Conservation (phyloP, 2,329 filamentous ascomycete genomes). For the Aspergillus bombycis region DNA sequence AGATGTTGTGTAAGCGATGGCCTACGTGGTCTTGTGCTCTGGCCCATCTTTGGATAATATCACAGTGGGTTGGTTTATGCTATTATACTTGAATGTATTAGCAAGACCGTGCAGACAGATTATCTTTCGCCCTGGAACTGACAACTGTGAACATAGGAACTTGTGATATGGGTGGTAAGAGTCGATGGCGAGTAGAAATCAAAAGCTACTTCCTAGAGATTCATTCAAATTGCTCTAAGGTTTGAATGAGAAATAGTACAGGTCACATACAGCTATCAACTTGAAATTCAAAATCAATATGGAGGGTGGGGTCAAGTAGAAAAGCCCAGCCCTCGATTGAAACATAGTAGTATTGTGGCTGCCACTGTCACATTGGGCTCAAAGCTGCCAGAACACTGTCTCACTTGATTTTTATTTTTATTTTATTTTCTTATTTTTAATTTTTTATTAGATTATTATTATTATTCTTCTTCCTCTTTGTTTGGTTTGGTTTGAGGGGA, state of each 20-base stretch:
- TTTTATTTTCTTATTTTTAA: too few species aligned
- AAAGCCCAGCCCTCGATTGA: background rate
- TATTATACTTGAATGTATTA: background rate
- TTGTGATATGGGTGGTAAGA: too few species aligned
- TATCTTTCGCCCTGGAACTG: background rate
- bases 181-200: too few species aligned
- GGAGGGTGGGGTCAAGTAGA: background rate
- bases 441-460: too few species aligned
- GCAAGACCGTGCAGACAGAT: background rate
- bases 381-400: background rate
- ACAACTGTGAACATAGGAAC: background rate
- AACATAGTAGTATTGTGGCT: background rate
- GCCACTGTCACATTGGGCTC: background rate
- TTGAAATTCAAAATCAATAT: background rate
- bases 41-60: constrained; percentile 10
- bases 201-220: background rate
- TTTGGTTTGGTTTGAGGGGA: too few species aligned
- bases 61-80: background rate
- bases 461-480: too few species aligned
- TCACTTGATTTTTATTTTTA: background rate
- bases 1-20: constrained; percentile 27
- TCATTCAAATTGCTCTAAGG: background rate
- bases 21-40: constrained; percentile 19
- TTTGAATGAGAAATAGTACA: background rate
- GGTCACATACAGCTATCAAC: background rate